phyloP scores from a whole-genome alignment of 2,329 filamentous ascomycete species.

The Neofusicoccum cordaticola region DNA sequence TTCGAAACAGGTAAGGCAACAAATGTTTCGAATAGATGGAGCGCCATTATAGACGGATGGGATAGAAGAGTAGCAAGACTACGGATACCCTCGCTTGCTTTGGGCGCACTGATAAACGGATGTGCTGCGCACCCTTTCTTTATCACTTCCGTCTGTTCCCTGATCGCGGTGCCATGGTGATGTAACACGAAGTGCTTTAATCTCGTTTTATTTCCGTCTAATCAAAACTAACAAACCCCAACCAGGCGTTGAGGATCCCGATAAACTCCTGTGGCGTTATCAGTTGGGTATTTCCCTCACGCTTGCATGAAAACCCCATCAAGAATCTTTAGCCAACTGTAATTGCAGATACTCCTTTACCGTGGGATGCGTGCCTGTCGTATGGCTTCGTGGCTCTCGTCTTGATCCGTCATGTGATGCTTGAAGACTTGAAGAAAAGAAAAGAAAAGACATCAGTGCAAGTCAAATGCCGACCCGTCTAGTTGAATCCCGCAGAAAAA shows the following conservation, averaged over 20 bases:
- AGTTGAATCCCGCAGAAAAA: not conserved
- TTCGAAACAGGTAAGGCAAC: not conserved
- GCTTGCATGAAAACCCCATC: not conserved
- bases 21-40: not conserved
- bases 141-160: no score
- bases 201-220: no score
- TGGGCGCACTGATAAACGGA: no score
- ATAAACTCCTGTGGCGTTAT: not conserved
- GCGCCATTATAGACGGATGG: not conserved
- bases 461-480: not conserved
- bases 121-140: no score
- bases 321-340: not conserved
- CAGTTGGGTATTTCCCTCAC: not conserved
- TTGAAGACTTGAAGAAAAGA: not conserved
- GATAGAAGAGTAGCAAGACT: not conserved
- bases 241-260: no score
- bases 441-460: not conserved
- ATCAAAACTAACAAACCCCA: no score
- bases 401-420: not conserved
- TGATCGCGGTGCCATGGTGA: no score
- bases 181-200: no score
- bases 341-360: not conserved
- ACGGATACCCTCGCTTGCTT: not conserved
- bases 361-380: constrained; percentile 45
- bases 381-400: not conserved